A percentile compares a stretch with the other conserved stretches of the same genome.
Conservation (phyloP, 2,329 filamentous ascomycete genomes). For the Penicillium sp. region DNA sequence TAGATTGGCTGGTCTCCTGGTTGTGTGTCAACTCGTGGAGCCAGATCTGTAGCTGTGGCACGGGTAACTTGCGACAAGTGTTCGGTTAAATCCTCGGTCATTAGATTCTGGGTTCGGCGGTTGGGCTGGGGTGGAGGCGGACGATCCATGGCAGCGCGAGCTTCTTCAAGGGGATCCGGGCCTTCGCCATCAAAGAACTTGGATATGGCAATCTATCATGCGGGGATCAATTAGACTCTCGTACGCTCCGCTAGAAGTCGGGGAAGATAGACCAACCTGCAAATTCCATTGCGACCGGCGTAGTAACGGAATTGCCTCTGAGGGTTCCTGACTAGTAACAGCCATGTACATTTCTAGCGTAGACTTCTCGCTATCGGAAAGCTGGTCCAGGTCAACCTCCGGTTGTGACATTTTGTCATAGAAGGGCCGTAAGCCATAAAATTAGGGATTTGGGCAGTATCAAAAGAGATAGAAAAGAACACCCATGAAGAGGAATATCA, state of each 20-base stretch:
- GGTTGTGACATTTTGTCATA: slow-evolving; percentile 48
- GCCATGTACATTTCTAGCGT: slow-evolving; percentile 84
- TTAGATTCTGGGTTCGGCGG: slow-evolving; percentile 70
- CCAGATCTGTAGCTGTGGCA: slow-evolving; percentile 58
- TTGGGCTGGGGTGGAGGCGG: slow-evolving; percentile 60
- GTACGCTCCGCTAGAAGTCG: neutral
- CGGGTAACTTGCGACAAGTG: slow-evolving; percentile 34
- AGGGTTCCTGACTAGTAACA: slow-evolving; percentile 78
- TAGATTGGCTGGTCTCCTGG: slow-evolving; percentile 64
- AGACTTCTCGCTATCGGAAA: slow-evolving; percentile 75
- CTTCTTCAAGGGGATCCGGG: slow-evolving; percentile 76
- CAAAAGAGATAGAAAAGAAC: neutral
- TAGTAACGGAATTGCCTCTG: slow-evolving; percentile 75
- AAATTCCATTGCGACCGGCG: slow-evolving; percentile 94
- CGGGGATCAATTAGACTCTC: slow-evolving; percentile 18
- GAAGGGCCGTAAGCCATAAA: slow-evolving; percentile 26
- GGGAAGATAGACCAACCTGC: slow-evolving; percentile 55
- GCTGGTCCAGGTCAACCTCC: slow-evolving; percentile 58
- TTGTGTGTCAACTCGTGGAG: slow-evolving; percentile 80
- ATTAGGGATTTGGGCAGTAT: neutral
- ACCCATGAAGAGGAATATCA: neutral
- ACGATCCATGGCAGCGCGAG: slow-evolving; percentile 62
- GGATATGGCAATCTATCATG: slow-evolving; percentile 80
- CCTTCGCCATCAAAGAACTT: slow-evolving; percentile 98
- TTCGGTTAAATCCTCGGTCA: slow-evolving; percentile 47